Conservation (phyloP, 495 filamentous ascomycete genomes). For the Xylaria longipes region DNA sequence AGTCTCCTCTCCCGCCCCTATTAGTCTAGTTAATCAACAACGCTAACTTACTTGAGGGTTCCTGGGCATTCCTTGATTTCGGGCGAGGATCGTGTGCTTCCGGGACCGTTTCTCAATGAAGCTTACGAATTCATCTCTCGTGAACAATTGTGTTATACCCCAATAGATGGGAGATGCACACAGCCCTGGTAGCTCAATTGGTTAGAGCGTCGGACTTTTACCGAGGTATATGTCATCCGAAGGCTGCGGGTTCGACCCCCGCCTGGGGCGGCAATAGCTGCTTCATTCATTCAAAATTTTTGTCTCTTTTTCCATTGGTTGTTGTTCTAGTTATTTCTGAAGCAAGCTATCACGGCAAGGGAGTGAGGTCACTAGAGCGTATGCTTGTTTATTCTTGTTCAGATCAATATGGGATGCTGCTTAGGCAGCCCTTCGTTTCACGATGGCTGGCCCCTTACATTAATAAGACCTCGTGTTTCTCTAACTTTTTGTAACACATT, state of each 20-base stretch:
- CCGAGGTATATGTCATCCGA: slow-evolving; percentile 32
- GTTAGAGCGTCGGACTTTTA: slow-evolving; percentile 48
- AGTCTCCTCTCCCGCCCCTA: neutral
- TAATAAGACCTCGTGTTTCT: neutral
- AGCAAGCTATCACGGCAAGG: neutral
- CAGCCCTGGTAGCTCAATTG: slow-evolving; percentile 46
- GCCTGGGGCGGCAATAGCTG: slow-evolving; percentile 33
- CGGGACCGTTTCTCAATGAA: neutral
- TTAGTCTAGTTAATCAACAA: no score
- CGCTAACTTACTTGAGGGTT: neutral
- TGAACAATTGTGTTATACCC: neutral
- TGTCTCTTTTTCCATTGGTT: neutral
- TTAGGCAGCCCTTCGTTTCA: neutral
- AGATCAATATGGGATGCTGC: neutral
- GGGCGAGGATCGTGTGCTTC: neutral
- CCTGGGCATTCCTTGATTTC: neutral
- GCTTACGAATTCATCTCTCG: neutral
- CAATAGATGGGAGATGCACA: neutral
- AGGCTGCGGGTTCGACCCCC: slow-evolving; percentile 47
- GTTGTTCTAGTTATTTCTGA: neutral
- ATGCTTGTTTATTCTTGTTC: neutral
- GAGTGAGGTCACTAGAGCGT: neutral
- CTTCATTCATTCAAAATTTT: neutral
- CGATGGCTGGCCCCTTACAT: neutral
- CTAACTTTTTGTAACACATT: neutral